Base-by-base conservation (phyloP, 2,329 filamentous ascomycete genomes). In the Biscogniauxia marginata region DNA sequence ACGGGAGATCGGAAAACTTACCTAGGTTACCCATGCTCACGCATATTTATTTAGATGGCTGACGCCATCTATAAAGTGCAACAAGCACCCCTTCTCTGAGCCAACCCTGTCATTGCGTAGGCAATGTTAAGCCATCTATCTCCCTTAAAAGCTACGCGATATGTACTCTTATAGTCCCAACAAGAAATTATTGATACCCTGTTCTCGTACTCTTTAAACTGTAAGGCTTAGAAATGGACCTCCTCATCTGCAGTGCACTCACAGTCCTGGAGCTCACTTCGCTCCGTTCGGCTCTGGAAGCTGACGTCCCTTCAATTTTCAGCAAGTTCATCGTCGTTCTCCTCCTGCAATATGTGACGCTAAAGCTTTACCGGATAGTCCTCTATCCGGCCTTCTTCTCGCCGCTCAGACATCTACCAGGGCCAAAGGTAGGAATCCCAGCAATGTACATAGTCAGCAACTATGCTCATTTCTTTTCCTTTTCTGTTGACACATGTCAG, bases 311-410 rank as follows among this genome's bases (percentile, higher is more conserved):
- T 13, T 49, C 19, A 3, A 24, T 21, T 25, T 21, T 46, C 13
- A 54, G 53, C 39, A 49, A 8, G 6, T 57, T 57, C 16, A 9
- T 49, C n/a, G n/a, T 19, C n/a, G 22, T 57, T 1, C 19, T 64
- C 16, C 19, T 58, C 9, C 7, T 54, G 8, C 61, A 67, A 19
- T 65, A 67, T 49, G n/a, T 59, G 11, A 2, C 69, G 4, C 23
- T 69, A 53, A 68, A 70, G 44, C 30, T 64, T 4, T 78, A 76
- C 60, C 64, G 66, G 13, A 53, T 74, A 43, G 67, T 78, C 55
- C 58, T 81, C 21, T 79, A 77, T 54, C 77, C 77, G 3, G 69
- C 70, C 49, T 70, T 71, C 53, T 55, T 77, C 47, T 80, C 78
- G 0, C 74, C 77, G 0, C 65, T 79, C n/a, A 71, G 77, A 13